A percentile compares a stretch with the other conserved stretches of the same genome.
phyloP scores from a whole-genome alignment of 2,329 filamentous ascomycete species.

The Pseudocercospora macadamiae region DNA sequence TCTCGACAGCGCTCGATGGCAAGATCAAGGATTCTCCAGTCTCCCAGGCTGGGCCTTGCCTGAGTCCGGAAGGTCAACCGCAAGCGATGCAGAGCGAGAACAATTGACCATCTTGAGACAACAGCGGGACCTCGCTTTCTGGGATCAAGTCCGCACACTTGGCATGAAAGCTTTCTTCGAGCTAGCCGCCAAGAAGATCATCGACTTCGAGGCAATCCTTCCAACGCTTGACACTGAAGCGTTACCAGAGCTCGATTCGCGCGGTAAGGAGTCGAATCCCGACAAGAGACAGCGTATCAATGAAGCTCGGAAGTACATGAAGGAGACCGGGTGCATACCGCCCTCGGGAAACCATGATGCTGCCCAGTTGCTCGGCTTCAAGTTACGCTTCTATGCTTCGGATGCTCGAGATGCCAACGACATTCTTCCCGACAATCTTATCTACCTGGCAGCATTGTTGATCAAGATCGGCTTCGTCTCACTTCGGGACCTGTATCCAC shows the following conservation, averaged over 20 bases:
- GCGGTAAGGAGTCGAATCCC: conserved; percentile 42
- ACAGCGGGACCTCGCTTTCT: conserved; percentile 75
- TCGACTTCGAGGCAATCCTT: conserved; percentile 55
- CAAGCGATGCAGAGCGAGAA: conserved; percentile 70
- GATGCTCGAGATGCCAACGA: conserved; percentile 74
- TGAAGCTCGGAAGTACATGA: conserved; percentile 73
- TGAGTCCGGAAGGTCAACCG: conserved; percentile 64
- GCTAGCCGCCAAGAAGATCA: conserved; percentile 72
- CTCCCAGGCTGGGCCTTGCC: conserved; percentile 87
- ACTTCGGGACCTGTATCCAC: conserved; percentile 84
- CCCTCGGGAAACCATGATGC: conserved; percentile 87
- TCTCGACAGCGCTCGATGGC: conserved; percentile 51
- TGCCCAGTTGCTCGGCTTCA: conserved; percentile 94
- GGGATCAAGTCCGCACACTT: conserved; percentile 73
- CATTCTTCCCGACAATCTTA: conserved; percentile 84
- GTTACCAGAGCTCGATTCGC: conserved; percentile 38
- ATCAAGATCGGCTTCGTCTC: conserved; percentile 98
- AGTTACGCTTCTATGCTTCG: conserved; percentile 91
- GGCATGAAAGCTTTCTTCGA: conserved; percentile 89
- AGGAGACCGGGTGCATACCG: conserved; percentile 77
- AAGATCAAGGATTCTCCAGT: conserved; percentile 60
- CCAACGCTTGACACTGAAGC: conserved; percentile 35
- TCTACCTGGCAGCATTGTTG: conserved; percentile 86
- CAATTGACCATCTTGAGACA: conserved; percentile 60
- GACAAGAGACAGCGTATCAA: conserved; percentile 53